Evolutionary conservation across 257 asterid species (phyloP).

Genomic region (Solanum infundibuliforme): DNA sequence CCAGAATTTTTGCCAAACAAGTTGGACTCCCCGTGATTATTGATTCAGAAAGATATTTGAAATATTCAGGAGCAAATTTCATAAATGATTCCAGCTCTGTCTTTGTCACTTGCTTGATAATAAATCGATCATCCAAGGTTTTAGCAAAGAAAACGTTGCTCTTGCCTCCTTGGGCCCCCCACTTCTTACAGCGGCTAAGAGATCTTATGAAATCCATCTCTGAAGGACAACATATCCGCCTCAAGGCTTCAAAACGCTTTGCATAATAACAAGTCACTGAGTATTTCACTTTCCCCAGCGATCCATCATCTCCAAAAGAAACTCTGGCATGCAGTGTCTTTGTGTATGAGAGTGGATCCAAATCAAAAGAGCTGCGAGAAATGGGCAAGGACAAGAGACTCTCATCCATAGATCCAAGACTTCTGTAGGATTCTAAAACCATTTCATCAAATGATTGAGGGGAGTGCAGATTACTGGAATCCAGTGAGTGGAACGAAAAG

Average conservation of each 20-base stretch:
- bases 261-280: conserved; percentile 75
- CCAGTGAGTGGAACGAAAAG: conserved; percentile 34
- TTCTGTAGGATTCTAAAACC: conserved; percentile 47
- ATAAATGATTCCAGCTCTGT: conserved; percentile 95
- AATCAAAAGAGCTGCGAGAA: conserved; percentile 45
- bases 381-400: conserved; percentile 33
- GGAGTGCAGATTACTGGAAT: conserved; percentile 36
- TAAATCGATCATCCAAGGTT: conserved; percentile 87
- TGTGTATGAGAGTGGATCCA: conserved; percentile 51
- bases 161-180: conserved; percentile 99
- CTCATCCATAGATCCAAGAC: conserved; percentile 66
- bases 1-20: conserved; percentile 88
- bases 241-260: conserved; percentile 72
- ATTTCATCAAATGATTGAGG: conserved; percentile 49
- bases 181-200: conserved; percentile 89
- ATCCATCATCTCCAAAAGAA: conserved; percentile 53
- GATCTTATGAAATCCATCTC: conserved; percentile 76
- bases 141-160: conserved; percentile 94
- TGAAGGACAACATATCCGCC: conserved; percentile 80
- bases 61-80: conserved; percentile 86
- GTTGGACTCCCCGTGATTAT: conserved; percentile 69
- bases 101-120: conserved; percentile 89
- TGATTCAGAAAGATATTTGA: conserved; percentile 75
- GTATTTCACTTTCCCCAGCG: conserved; percentile 69
- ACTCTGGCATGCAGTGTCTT: conserved; percentile 66